Percentiles rank a stretch among this genome's conserved stretches.
phyloP scores from a whole-genome alignment of 495 filamentous ascomycete genomes.

The Mytilinidion resinicola region DNA sequence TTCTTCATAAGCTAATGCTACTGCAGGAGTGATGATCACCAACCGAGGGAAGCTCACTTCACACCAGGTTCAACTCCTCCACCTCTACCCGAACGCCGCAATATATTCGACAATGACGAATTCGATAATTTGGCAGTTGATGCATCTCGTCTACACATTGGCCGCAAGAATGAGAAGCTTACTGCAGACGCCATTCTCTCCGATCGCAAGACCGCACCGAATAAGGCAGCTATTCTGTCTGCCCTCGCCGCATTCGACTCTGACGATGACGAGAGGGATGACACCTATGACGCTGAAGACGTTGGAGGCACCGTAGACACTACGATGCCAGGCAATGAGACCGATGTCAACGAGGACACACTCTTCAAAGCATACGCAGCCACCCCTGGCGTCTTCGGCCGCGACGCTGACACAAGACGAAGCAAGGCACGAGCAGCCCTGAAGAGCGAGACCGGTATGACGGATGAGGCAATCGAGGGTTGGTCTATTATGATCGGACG shows the following conservation, averaged over 20 bases:
- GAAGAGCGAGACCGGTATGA: constrained; percentile 75
- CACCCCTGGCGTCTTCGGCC: constrained; percentile 56
- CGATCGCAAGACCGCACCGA: constrained; percentile 48
- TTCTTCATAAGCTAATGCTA: too few species aligned
- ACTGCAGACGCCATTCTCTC: constrained; percentile 60
- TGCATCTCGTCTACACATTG: constrained; percentile 62
- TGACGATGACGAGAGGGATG: constrained; percentile 94
- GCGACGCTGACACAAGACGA: constrained; percentile 62
- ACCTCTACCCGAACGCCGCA: constrained; percentile 46
- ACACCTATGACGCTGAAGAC: constrained; percentile 89
- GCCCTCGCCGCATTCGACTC: constrained; percentile 87
- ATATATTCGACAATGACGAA: constrained; percentile 74
- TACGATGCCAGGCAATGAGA: constrained; percentile 37
- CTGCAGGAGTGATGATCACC: too few species aligned
- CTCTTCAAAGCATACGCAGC: constrained; percentile 65
- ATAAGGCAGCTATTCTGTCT: constrained; percentile 85
- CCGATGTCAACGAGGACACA: constrained; percentile 34
- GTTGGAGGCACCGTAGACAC: constrained; percentile 80
- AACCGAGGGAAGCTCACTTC: constrained; percentile 20
- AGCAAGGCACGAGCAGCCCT: constrained; percentile 55
- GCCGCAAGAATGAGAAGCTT: constrained; percentile 55
- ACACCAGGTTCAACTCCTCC: constrained; percentile 41
- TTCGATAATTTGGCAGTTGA: constrained; percentile 64
- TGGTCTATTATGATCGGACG: constrained; percentile 81
- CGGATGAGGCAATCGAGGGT: constrained; percentile 89